Conservation (phyloP, 495 filamentous ascomycete genomes). For the Cenococcum geophilum region DNA sequence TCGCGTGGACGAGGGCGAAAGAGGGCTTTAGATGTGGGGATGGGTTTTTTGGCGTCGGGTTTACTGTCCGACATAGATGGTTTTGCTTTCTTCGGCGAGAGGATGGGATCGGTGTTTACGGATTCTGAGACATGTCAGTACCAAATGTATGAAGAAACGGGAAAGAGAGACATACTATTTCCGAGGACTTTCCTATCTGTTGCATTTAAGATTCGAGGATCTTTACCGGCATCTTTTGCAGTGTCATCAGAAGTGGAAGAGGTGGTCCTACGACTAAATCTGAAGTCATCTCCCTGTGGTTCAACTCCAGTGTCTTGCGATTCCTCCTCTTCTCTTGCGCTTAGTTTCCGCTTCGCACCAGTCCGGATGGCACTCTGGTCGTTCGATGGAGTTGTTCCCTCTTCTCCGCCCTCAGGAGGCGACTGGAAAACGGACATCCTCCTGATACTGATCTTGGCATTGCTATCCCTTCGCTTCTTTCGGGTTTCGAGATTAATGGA, state of each 20-base stretch:
- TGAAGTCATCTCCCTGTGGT: conserved; percentile 43
- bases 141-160: neutral
- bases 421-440: conserved; percentile 30
- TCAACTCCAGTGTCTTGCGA: conserved; percentile 30
- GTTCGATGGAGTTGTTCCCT: conserved; percentile 7
- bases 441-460: conserved; percentile 30
- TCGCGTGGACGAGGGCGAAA: conserved; percentile 3
- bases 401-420: conserved; percentile 25
- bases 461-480: conserved; percentile 47
- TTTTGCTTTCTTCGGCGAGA: conserved; percentile 37
- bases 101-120: conserved; percentile 34
- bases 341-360: conserved; percentile 60
- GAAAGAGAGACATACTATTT: conserved; percentile 28
- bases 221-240: neutral
- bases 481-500: conserved; percentile 48
- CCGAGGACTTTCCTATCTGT: conserved; percentile 31
- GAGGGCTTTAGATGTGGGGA: neutral
- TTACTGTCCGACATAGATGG: conserved; percentile 23
- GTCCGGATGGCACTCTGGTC: conserved; percentile 30
- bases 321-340: conserved; percentile 48
- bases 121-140: conserved; percentile 31
- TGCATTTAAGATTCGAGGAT: conserved; percentile 4
- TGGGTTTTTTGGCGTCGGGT: conserved; percentile 25
- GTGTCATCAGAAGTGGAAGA: neutral
- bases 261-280: conserved; percentile 40